A percentile compares a stretch with the other conserved stretches of the same genome.
Conservation (phyloP, 2,329 filamentous ascomycete species). For the Lasiodiplodia hormozganensis region DNA sequence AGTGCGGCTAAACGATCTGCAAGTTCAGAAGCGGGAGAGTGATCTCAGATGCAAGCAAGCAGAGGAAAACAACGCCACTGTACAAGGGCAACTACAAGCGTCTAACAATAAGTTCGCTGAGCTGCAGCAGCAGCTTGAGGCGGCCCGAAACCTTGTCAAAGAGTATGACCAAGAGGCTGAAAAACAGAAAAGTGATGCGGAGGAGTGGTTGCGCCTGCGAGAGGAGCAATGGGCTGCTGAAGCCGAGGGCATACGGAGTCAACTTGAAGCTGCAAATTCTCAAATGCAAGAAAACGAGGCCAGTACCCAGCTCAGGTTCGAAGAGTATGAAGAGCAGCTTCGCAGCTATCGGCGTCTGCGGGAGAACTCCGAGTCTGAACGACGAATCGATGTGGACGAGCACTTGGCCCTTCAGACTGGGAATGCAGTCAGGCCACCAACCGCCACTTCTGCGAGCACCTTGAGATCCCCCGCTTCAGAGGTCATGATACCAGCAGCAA, state of each 20-base stretch:
- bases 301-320: background rate
- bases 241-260: background rate
- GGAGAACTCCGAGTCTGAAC: background rate
- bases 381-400: background rate
- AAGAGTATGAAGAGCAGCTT: conserved; percentile 7
- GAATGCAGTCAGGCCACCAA: background rate
- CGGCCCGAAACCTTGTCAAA: background rate
- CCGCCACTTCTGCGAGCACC: background rate
- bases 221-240: conserved; percentile 4
- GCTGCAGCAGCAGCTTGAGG: background rate
- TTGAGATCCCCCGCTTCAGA: background rate
- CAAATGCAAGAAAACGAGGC: background rate
- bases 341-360: background rate
- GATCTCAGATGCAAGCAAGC: background rate
- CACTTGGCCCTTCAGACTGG: background rate
- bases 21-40: background rate
- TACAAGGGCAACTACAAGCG: background rate
- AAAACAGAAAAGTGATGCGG: background rate
- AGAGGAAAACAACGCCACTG: background rate
- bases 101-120: background rate
- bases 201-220: background rate
- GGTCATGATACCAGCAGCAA: background rate
- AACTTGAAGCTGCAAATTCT: background rate
- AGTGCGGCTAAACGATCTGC: background rate
- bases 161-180: background rate